Evolutionary conservation across 129 eudicot genomes (phyloP), one percentile per base, ranked within the genome.

Genomic region (Saposhnikovia divaricata): DNA sequence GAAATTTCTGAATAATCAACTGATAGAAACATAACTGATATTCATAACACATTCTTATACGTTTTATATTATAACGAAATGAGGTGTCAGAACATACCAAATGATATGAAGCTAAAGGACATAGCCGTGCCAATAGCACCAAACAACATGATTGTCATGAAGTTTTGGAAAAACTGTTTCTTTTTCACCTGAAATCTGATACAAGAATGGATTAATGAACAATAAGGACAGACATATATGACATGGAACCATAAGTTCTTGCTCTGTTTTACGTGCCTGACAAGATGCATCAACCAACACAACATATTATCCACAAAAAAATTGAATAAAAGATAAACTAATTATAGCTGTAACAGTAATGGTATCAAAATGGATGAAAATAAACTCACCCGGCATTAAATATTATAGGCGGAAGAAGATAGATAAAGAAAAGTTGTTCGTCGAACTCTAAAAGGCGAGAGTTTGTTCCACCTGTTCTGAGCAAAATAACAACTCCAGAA

Each of bases 381-480:
- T 46, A 46, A 16, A 65, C 81, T 79, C 86, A 93, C 98, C 98
- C 98, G 61, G 98, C 98, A 90, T 93, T 91, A 69, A 93, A 93
- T 45, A 93, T 93, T 45, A 93, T 93, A 45, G 98, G 98, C 13
- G 98, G 98, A 79, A 93, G 90, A 76, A 91, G 88, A 83, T 91
- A 93, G 45, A 91, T 93, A 75, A 91, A 93, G 88, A 93, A 91
- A 70, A 91, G 87, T 55, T 93, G 87, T 68, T 85, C 93, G 43
- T 91, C 77, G 16, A 93, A 93, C 77, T 85, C 92, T 70, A 93
- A 70, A 48, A 93, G 47, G 4, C 86, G 86, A 0, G 98, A 91
- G 74, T 84, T 86, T 83, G 46, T 85, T 65, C 95, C 93, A 65
- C 90, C 86, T 8, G 97, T 78, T 79, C 75, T 57, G 31, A 83